phyloP scores from a whole-genome alignment of 2,329 filamentous ascomycete genomes.

The Aspergillus sp. region DNA sequence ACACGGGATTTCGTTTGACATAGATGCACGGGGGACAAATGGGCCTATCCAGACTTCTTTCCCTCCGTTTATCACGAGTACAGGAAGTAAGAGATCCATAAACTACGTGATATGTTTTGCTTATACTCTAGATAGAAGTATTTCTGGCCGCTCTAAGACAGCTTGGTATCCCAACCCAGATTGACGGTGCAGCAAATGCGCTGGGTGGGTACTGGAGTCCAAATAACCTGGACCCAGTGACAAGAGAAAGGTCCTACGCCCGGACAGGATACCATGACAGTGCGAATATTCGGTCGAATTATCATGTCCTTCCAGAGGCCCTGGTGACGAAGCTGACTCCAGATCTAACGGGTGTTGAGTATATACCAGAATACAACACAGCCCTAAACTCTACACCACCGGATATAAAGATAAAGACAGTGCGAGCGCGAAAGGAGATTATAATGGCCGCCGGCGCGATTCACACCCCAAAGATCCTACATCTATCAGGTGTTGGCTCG shows the following conservation, averaged over 20 bases:
- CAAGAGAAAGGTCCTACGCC: background rate
- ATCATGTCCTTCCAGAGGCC: background rate
- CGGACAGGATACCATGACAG: background rate
- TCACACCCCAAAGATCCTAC: slow-evolving; percentile 1
- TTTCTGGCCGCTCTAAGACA: background rate
- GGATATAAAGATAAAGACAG: background rate
- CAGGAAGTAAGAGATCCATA: no score
- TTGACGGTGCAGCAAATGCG: background rate
- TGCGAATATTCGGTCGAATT: background rate
- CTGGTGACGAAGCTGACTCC: background rate
- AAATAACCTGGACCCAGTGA: background rate
- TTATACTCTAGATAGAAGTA: background rate
- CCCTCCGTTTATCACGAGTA: background rate
- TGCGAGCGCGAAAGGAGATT: background rate
- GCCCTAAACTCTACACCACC: background rate
- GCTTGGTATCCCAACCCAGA: background rate
- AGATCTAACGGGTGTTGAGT: background rate
- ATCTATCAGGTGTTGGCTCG: background rate
- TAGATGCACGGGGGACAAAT: background rate
- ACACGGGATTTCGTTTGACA: background rate
- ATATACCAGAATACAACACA: background rate
- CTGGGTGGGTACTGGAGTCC: background rate
- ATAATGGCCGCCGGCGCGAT: slow-evolving; percentile 3
- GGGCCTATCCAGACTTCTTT: background rate
- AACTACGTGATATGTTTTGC: no score